These are phyloP conservation scores for Arabidopsis thaliana DNA, from an alignment of 345 rosid genomes.

Conservation along the genomic window TAIR10.1 NC_003071.7:9709001-9709500, in stretches of 20 bases:
- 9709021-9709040: slow-evolving; percentile 32
- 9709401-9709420: background rate
- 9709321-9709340: background rate
- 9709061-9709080: slow-evolving; percentile 1
- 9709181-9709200: background rate
- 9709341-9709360: background rate
- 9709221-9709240: background rate
- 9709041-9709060: slow-evolving; percentile 22
- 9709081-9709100: background rate
- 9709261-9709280: background rate
- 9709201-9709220: background rate
- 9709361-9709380: background rate
- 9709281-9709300: background rate
- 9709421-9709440: too few species aligned
- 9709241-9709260: background rate
- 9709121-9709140: background rate
- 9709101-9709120: background rate
- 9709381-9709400: background rate
- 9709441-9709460: too few species aligned
- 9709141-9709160: background rate
- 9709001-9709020: slow-evolving; percentile 15
- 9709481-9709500: too few species aligned
- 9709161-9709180: slow-evolving; percentile 10
- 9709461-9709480: too few species aligned
- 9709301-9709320: background rate